phyloP scores from a whole-genome alignment of 331 rosid genomes.

The Stylosanthes scabra region DNA sequence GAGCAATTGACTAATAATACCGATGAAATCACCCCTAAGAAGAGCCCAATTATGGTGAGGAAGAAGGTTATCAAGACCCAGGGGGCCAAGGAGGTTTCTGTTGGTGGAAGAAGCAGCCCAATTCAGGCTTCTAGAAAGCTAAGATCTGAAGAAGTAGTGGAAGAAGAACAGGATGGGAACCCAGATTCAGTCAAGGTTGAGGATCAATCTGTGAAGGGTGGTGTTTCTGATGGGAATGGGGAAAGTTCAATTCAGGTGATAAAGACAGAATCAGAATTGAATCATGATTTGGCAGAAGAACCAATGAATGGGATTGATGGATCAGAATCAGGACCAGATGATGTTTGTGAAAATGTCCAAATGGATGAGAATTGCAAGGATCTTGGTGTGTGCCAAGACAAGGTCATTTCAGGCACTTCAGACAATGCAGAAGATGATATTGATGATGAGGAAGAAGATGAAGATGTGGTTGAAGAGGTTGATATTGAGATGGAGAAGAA shows the following conservation, averaged over 20 bases:
- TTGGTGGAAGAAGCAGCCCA: constrained; percentile 50
- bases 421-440: constrained; percentile 36
- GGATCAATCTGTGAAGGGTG: constrained; percentile 7
- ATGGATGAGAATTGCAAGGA: constrained; percentile 60
- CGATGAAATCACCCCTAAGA: constrained; percentile 49
- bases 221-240: constrained; percentile 15
- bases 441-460: constrained; percentile 35
- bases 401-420: constrained; percentile 47
- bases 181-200: constrained; percentile 45
- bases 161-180: constrained; percentile 43
- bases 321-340: constrained; percentile 22
- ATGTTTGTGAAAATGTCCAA: constrained; percentile 44
- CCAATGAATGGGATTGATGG: constrained; percentile 39
- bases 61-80: constrained; percentile 49
- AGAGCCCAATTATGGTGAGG: constrained; percentile 58
- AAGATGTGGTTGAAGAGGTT: constrained; percentile 42
- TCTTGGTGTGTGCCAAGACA: constrained; percentile 69
- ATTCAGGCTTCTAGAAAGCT: constrained; percentile 51
- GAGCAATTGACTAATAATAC: too few species aligned
- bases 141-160: constrained; percentile 40
- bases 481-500: constrained; percentile 50
- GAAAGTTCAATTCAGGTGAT: constrained; percentile 42
- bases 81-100: constrained; percentile 38
- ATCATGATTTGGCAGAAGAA: constrained; percentile 46
- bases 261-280: constrained; percentile 47